phyloP scores from a whole-genome alignment of 148 eudicot species.

The Cornus florida region DNA sequence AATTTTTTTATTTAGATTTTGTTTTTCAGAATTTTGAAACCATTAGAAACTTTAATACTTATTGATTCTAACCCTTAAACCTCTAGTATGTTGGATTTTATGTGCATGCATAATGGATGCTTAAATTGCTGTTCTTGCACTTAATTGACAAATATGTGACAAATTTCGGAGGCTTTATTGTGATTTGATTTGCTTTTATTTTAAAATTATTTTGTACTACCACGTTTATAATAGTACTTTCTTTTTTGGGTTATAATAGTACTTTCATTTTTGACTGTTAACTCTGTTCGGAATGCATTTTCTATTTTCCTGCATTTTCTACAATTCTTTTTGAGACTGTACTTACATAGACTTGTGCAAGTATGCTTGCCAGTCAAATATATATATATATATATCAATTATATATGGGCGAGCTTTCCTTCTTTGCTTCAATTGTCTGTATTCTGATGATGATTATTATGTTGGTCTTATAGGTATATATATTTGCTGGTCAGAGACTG shows the following conservation, averaged over 20 bases:
- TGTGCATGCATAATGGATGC: background rate
- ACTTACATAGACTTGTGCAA: background rate
- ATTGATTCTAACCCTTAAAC: background rate
- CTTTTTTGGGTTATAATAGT: background rate
- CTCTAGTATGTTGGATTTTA: background rate
- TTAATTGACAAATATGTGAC: background rate
- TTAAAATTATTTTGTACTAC: background rate
- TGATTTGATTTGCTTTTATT: conserved; percentile 1
- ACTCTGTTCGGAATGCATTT: background rate
- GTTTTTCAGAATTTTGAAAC: background rate
- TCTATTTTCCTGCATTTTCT: background rate
- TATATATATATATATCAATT: background rate
- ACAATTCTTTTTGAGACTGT: background rate
- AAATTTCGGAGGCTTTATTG: background rate
- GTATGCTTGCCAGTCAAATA: no score
- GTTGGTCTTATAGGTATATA: background rate
- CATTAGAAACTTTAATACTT: background rate
- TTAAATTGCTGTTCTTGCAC: background rate
- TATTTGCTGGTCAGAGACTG: conserved; percentile 64
- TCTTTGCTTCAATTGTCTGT: background rate
- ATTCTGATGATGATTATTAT: background rate
- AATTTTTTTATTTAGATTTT: background rate
- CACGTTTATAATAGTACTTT: background rate
- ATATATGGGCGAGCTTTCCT: no score
- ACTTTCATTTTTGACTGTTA: background rate